Evolutionary conservation across 192 early-diverging fungal species (phyloP).

Genomic region (Dimargaris xerosporica): DNA sequence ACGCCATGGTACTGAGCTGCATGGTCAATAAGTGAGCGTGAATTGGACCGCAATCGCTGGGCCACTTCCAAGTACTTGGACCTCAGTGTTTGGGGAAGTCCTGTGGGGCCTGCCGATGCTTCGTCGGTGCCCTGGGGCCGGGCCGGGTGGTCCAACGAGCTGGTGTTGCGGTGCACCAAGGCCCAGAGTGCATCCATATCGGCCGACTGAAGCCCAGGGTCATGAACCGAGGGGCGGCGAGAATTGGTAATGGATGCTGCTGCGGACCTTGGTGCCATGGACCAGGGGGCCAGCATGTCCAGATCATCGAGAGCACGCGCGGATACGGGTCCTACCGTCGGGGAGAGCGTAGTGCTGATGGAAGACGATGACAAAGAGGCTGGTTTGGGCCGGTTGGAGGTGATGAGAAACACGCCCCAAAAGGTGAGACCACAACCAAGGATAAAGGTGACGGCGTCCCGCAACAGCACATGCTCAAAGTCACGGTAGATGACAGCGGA

Average conservation of each 20-base stretch:
- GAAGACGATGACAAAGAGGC: neutral
- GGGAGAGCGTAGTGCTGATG: neutral
- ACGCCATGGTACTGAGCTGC: constrained; percentile 5
- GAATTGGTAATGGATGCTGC: too few species aligned
- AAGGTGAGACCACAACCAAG: constrained; percentile 43
- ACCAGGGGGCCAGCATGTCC: neutral
- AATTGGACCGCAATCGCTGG: constrained; percentile 9
- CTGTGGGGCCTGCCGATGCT: neutral
- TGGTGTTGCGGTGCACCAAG: neutral
- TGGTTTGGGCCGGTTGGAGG: constrained; percentile 27
- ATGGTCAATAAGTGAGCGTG: constrained; percentile 1
- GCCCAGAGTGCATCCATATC: constrained; percentile 3
- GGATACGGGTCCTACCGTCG: too few species aligned
- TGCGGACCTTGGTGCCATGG: too few species aligned
- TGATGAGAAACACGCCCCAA: constrained; percentile 53
- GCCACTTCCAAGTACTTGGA: constrained; percentile 1
- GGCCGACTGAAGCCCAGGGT: neutral
- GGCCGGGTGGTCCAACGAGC: neutral
- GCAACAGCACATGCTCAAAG: constrained; percentile 36
- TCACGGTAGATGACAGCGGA: constrained; percentile 49
- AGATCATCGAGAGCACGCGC: neutral
- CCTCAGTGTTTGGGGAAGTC: neutral
- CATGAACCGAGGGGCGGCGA: neutral
- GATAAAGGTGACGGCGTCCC: constrained; percentile 31
- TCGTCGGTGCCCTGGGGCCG: neutral